phyloP scores from a whole-genome alignment of 108 stramenopile species.

The Cylindrotheca fusiformis region DNA sequence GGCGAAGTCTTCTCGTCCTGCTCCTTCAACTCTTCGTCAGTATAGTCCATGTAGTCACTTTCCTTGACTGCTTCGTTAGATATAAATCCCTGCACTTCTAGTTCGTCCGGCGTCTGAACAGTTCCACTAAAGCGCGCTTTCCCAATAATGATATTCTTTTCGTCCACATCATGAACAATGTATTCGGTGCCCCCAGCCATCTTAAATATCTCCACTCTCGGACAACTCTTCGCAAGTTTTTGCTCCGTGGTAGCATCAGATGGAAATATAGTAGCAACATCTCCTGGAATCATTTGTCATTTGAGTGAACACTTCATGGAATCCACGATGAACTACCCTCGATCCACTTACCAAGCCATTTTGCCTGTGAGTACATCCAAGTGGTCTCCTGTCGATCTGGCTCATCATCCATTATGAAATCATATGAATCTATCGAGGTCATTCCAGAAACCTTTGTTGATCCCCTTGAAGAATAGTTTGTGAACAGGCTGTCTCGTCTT shows the following conservation, averaged over 20 bases:
- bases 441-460: background rate
- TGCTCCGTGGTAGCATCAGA: slow-evolving; percentile 42
- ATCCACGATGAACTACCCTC: background rate
- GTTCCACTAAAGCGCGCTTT: slow-evolving; percentile 60
- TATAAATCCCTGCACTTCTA: slow-evolving; percentile 59
- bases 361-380: slow-evolving; percentile 43
- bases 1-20: background rate
- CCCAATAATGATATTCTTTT: slow-evolving; percentile 58
- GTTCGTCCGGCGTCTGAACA: slow-evolving; percentile 57
- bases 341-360: slow-evolving; percentile 27
- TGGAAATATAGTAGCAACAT: slow-evolving; percentile 62
- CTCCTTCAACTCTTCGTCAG: background rate
- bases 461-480: slow-evolving; percentile 1
- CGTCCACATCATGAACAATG: slow-evolving; percentile 64
- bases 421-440: background rate
- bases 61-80: background rate
- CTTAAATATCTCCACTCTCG: slow-evolving; percentile 66
- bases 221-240: slow-evolving; percentile 30
- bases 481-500: background rate
- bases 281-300: slow-evolving; percentile 23
- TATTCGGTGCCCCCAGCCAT: slow-evolving; percentile 78
- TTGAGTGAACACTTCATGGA: background rate
- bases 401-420: slow-evolving; percentile 11
- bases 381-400: slow-evolving; percentile 2
- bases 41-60: background rate